Percentiles rank a stretch among this genome's conserved stretches.
phyloP scores from a whole-genome alignment of 2,329 filamentous ascomycete species.

The Pseudocercospora crystallina region DNA sequence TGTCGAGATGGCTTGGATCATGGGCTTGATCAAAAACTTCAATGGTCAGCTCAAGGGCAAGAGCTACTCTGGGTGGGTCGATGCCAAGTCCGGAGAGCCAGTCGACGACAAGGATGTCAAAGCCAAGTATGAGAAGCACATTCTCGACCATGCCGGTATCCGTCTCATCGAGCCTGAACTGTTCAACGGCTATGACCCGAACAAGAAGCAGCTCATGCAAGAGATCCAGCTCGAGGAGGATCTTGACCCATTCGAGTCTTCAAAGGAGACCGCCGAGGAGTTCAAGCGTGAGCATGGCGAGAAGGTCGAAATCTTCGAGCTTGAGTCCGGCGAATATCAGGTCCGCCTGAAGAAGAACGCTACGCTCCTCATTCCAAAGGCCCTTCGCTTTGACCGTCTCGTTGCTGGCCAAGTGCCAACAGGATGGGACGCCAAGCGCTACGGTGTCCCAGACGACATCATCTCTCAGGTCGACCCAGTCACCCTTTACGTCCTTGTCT shows the following conservation, averaged over 20 bases:
- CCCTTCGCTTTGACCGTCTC: slow-evolving; percentile 92
- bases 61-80: slow-evolving; percentile 95
- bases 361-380: slow-evolving; percentile 92
- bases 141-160: slow-evolving; percentile 95
- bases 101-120: slow-evolving; percentile 99
- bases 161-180: slow-evolving; percentile 96
- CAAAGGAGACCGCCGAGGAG: slow-evolving; percentile 94
- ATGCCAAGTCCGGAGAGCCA: slow-evolving; percentile 88
- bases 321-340: slow-evolving; percentile 87
- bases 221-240: slow-evolving; percentile 98
- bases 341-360: slow-evolving; percentile 95
- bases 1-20: slow-evolving; percentile 99
- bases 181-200: slow-evolving; percentile 94
- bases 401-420: slow-evolving; percentile 96
- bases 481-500: slow-evolving; percentile 91
- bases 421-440: slow-evolving; percentile 94
- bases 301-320: slow-evolving; percentile 96
- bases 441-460: slow-evolving; percentile 96
- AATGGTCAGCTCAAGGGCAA: slow-evolving; percentile 95
- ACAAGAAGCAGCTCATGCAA: slow-evolving; percentile 97
- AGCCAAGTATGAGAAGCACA: slow-evolving; percentile 93
- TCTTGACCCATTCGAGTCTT: slow-evolving; percentile 92
- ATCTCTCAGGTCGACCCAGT: slow-evolving; percentile 97
- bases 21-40: slow-evolving; percentile 98
- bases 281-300: slow-evolving; percentile 97